phyloP scores from a whole-genome alignment of 345 rosid genomes.

The Brassica rapa region DNA sequence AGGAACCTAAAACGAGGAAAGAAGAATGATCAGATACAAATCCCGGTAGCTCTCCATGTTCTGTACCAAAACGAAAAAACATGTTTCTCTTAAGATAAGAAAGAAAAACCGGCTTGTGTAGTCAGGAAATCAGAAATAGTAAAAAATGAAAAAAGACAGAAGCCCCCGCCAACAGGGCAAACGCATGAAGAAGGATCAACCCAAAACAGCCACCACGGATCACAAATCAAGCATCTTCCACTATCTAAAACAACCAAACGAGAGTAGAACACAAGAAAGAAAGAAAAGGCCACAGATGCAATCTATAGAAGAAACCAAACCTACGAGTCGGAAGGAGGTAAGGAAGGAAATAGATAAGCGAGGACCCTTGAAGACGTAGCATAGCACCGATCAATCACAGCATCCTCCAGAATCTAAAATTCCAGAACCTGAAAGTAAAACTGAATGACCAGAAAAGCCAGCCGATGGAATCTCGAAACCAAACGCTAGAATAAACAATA shows the following conservation, averaged over 20 bases:
- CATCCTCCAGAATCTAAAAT: too few species aligned
- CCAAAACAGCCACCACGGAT: neutral
- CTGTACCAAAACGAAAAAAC: neutral
- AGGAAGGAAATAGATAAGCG: too few species aligned
- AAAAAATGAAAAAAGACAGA: too few species aligned
- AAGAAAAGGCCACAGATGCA: too few species aligned
- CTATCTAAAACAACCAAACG: too few species aligned
- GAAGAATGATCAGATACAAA: neutral
- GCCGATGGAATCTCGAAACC: too few species aligned
- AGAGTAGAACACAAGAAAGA: too few species aligned
- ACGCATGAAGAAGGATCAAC: too few species aligned
- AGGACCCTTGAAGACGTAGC: neutral
- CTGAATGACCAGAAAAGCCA: too few species aligned
- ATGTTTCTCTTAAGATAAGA: neutral
- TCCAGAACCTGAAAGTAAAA: too few species aligned
- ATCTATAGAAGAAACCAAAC: slow-evolving; percentile 9
- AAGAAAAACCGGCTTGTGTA: neutral
- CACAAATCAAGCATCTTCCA: too few species aligned
- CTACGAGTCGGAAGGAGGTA: neutral
- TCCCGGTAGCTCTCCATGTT: slow-evolving; percentile 1
- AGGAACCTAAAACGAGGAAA: neutral
- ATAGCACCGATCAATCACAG: neutral
- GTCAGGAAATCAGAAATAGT: neutral
- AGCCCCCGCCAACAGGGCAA: neutral
- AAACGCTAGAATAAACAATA: too few species aligned